Conservation (phyloP, 495 filamentous ascomycete genomes). For the Penicillium parvum region DNA sequence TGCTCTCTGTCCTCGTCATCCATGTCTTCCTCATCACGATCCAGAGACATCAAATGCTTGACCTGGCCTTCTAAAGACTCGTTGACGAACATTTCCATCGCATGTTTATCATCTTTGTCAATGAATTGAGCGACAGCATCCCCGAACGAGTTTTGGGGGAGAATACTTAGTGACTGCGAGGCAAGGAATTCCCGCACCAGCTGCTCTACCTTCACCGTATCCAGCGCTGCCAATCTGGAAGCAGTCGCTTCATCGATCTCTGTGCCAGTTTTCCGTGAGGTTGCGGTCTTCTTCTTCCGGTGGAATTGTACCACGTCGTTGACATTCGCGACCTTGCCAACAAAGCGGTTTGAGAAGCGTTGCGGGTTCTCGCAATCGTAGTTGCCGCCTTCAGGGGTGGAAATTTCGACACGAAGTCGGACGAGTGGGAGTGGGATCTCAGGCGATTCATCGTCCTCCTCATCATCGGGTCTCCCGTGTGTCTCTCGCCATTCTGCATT, state of each 20-base stretch:
- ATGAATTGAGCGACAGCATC: conserved; percentile 93
- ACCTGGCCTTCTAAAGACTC: conserved; percentile 74
- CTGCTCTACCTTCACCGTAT: conserved; percentile 80
- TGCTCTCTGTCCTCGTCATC: conserved; percentile 57
- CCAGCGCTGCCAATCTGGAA: conserved; percentile 55
- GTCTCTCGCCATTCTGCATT: conserved; percentile 71
- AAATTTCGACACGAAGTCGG: conserved; percentile 84
- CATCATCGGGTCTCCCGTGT: conserved; percentile 53
- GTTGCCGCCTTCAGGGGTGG: conserved; percentile 77
- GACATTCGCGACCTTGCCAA: conserved; percentile 83
- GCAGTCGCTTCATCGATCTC: conserved; percentile 55
- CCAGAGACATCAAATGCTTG: conserved; percentile 62
- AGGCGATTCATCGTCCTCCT: conserved; percentile 50
- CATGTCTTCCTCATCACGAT: conserved; percentile 63
- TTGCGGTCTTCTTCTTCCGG: conserved; percentile 65
- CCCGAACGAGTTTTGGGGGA: conserved; percentile 85
- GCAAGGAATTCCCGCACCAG: conserved; percentile 81
- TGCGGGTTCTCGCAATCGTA: conserved; percentile 96
- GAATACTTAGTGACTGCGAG: conserved; percentile 80
- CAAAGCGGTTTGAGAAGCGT: conserved; percentile 91
- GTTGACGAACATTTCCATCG: conserved; percentile 83
- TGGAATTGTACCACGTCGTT: conserved; percentile 93
- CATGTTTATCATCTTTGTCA: conserved; percentile 91
- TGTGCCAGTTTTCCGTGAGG: conserved; percentile 36
- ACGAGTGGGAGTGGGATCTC: conserved; percentile 74